Base-by-base conservation (phyloP, 2,329 filamentous ascomycete genomes). In the Plectosphaerella plurivora region DNA sequence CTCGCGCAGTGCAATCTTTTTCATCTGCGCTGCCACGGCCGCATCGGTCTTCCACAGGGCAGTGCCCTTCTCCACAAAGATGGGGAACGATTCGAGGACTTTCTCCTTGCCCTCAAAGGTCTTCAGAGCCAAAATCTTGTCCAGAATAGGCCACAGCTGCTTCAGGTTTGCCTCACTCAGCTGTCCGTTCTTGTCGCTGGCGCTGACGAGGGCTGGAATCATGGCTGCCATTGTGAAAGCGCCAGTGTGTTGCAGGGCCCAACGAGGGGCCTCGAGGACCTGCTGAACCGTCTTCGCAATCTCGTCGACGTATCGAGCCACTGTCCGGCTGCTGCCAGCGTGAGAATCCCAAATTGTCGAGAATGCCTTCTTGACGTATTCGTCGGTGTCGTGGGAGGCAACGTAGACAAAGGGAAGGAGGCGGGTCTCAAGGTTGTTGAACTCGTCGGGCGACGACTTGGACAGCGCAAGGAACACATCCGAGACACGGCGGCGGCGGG, bases 51-150 rank as follows among this genome's bases (percentile, higher is more conserved):
- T 70, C 75, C 84, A 85, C 28, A 89, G 73, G 8, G 68, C 68
- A 57, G 78, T 79, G 1, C 81, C 82, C 56, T 85, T 83, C 61
- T 83, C 78, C 1, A 88, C 84, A 61, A 97, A 94, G 53, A 84
- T 81, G 4, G 91, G 87, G 67, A 94, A 91, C 6, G 89, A 86
- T 44, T 84, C 79, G 3, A 97, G 76, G 33, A 99, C 82, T 59
- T 84, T 85, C 69, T 97, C 91, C 66, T 99, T 99, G 20, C 91
- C 91, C 1, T 88, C 81, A 77, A 96, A 99, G 1, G 92, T 96
- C 76, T 97, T 97, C 12, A 96, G 84, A 3, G 84, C 82, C 41
- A 97, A 72, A 1, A 89, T 84, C 63, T 88, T 90, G 57, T 97
- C 90, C 47, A 96, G 77, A 2, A 87, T 81, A 0, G 89, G 89